These are phyloP conservation scores for Quercus suber DNA, from an alignment of 306 rosid genomes.

Conservation along the genomic window DNA sequence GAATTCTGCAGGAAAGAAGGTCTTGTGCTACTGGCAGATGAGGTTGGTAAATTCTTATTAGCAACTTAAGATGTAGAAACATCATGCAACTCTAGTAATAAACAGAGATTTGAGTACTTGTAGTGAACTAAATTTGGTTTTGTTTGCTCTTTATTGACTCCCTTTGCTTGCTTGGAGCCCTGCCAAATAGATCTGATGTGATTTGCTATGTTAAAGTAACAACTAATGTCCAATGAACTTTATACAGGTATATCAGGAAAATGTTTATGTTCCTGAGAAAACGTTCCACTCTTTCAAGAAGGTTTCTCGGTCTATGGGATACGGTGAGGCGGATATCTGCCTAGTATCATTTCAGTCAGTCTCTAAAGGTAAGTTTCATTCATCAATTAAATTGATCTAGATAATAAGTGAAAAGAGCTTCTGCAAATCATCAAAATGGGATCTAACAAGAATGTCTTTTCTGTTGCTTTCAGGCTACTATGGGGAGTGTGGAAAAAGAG, in stretches of 20 bases:
- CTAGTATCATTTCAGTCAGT: conserved; percentile 85
- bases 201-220: neutral
- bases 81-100: neutral
- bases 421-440: neutral
- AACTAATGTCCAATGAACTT: neutral
- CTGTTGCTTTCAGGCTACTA: conserved; percentile 54
- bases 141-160: neutral
- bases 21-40: conserved; percentile 93
- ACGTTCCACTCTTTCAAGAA: conserved; percentile 85
- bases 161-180: neutral
- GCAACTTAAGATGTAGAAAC: neutral
- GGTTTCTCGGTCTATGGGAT: conserved; percentile 78
- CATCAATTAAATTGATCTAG: neutral
- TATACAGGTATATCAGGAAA: conserved; percentile 83
- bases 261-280: conserved; percentile 76
- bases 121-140: neutral
- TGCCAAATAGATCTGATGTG: neutral
- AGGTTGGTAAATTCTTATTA: conserved; percentile 47
- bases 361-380: conserved; percentile 64
- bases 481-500: conserved; percentile 94
- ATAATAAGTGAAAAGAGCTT: neutral
- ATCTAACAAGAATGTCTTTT: conserved; percentile 10
- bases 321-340: conserved; percentile 64
- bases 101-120: neutral
- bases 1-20: conserved; percentile 87